Conservation (phyloP, 1,284 basidiomycete species). For the Puccinia triticina region DNA sequence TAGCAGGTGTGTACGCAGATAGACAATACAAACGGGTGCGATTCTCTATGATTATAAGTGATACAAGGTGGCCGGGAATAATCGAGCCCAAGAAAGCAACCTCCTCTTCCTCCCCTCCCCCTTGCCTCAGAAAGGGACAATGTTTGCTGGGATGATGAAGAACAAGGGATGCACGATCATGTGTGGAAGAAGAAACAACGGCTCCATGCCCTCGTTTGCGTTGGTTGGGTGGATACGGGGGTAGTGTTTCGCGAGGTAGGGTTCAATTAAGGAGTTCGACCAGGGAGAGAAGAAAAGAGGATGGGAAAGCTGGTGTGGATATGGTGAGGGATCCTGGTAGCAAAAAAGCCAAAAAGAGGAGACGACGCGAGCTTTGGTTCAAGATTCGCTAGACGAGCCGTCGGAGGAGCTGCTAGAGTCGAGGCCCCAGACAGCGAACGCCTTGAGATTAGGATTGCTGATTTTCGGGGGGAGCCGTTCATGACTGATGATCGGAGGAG, state of each 20-base stretch:
- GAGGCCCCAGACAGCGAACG: conserved; percentile 46
- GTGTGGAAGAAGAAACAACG: no score
- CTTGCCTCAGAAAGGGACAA: no score
- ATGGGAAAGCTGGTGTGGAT: background rate
- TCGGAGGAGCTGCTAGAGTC: conserved; percentile 42
- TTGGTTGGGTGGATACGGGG: background rate
- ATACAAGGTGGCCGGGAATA: no score
- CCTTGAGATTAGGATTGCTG: conserved; percentile 9
- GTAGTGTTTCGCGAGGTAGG: background rate
- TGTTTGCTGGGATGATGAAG: background rate
- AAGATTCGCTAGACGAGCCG: conserved; percentile 22
- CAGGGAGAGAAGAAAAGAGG: background rate
- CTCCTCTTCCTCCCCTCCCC: no score
- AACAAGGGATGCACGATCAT: background rate
- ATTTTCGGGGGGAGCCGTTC: background rate
- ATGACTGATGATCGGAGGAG: background rate
- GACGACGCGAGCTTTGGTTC: background rate
- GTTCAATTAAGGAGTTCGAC: background rate
- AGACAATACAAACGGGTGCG: no score
- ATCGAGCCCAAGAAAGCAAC: no score
- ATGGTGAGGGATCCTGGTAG: background rate
- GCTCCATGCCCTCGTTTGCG: no score
- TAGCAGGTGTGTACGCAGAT: no score
- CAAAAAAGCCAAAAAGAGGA: background rate
- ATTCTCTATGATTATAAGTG: no score